Evolutionary conservation across 2,329 filamentous ascomycete species (phyloP).

Genomic region (Trichoderma breve): DNA sequence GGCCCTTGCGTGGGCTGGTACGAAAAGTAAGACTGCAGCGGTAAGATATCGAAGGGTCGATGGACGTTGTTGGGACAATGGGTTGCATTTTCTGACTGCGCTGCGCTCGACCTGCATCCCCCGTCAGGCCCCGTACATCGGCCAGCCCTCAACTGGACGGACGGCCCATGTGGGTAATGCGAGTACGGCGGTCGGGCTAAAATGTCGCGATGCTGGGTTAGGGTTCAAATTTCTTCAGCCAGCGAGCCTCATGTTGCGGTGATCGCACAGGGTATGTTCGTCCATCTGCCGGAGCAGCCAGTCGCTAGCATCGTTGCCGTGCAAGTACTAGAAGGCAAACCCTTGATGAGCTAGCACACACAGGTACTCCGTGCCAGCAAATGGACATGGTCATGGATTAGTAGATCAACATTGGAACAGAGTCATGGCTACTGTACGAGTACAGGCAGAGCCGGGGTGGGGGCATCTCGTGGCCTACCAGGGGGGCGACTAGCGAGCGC

Average conservation of each 20-base stretch:
- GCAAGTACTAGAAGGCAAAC: not conserved
- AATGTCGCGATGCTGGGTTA: conserved; percentile 18
- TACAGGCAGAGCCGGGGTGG: not conserved
- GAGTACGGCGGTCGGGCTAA: not conserved
- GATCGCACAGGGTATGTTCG: not conserved
- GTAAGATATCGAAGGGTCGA: not conserved
- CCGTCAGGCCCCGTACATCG: conserved; percentile 3
- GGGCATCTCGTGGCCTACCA: conserved; percentile 12
- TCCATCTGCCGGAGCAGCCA: not conserved
- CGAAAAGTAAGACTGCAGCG: not conserved
- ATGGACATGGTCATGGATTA: not conserved
- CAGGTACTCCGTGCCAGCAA: not conserved
- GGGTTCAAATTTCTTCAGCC: not conserved
- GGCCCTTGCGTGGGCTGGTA: not conserved
- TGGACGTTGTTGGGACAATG: not conserved
- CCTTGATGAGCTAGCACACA: not conserved
- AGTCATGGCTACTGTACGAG: not conserved
- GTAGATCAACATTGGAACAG: not conserved
- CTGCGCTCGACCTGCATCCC: conserved; percentile 4
- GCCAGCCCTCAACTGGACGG: not conserved
- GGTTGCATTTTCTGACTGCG: conserved; percentile 7
- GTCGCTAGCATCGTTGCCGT: not conserved
- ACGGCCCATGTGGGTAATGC: conserved; percentile 6
- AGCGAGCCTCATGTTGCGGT: not conserved
- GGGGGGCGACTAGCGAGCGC: conserved; percentile 11